phyloP scores from a whole-genome alignment of 805 yeast genomes.

The Hanseniaspora taiwanica region DNA sequence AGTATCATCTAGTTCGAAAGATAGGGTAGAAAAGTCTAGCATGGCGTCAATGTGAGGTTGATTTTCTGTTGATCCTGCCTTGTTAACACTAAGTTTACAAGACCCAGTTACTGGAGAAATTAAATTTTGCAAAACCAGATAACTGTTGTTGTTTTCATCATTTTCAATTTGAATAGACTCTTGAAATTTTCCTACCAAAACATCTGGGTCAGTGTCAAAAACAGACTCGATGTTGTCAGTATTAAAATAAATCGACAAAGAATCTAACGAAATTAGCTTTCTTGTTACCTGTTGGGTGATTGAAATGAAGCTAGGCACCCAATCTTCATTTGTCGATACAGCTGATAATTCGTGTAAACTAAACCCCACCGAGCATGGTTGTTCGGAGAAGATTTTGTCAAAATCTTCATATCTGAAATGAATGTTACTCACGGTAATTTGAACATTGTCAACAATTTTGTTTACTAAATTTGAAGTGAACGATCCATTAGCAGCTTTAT shows the following conservation, averaged over 20 bases:
- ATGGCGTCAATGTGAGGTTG: slow-evolving; percentile 63
- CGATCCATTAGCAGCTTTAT: slow-evolving; percentile 18
- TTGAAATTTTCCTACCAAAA: slow-evolving; percentile 36
- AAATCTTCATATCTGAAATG: slow-evolving; percentile 88
- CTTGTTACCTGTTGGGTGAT: slow-evolving; percentile 53
- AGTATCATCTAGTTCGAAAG: slow-evolving; percentile 69
- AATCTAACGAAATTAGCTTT: slow-evolving; percentile 62
- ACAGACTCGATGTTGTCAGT: slow-evolving; percentile 41
- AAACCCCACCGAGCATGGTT: slow-evolving; percentile 72
- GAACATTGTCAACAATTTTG: slow-evolving; percentile 85
- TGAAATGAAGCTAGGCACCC: slow-evolving; percentile 79
- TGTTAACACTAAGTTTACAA: slow-evolving; percentile 73
- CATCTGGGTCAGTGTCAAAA: slow-evolving; percentile 33
- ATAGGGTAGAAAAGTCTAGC: slow-evolving; percentile 74
- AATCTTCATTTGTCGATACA: slow-evolving; percentile 69
- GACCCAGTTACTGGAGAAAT: slow-evolving; percentile 80
- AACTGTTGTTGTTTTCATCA: slow-evolving; percentile 20
- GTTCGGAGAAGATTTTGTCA: slow-evolving; percentile 48
- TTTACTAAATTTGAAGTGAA: slow-evolving; percentile 80
- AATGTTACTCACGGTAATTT: slow-evolving; percentile 78
- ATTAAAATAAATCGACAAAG: slow-evolving; percentile 74
- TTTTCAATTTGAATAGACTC: slow-evolving; percentile 27
- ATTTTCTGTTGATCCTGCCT: slow-evolving; percentile 55
- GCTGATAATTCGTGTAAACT: slow-evolving; percentile 82
- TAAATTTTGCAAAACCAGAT: slow-evolving; percentile 34